Evolutionary conservation across 2,329 filamentous ascomycete species (phyloP), one percentile per base, ranked within the genome.

Genomic region (Exophiala xenobiotica): DNA sequence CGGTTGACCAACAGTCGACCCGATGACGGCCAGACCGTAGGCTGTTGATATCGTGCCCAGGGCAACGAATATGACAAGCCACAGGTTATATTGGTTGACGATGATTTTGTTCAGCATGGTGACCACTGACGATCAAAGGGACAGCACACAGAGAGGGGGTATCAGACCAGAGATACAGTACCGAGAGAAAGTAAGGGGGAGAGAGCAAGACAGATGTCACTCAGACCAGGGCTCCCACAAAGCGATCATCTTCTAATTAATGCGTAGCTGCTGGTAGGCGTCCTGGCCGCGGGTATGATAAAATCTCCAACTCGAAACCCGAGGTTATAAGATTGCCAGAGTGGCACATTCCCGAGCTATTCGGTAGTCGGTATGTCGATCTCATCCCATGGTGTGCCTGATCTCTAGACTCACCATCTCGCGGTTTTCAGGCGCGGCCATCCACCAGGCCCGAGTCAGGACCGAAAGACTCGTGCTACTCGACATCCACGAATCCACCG

Each of bases 1-100:
- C 4, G 73, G 71, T 50, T 76, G 72, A 1, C 74, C 74, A 31
- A 76, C 67, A 2, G 72, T 75, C 4, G 70, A 72, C 6, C 69
- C 67, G 33, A 76, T 74, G 42, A 68, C 61, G 16, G 65, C 64
- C 41, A 66, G 58, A n/a, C 63, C 54, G 53, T 68, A 69, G 18
- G 64, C 64, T 45, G 62, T 65, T 14, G 66, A 61, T 19, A 64
- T 68, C 12, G 65, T 64, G 27, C 68, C 67, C 18, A 68, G 50
- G 24, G 67, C 66, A 3, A 69, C 67, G 35, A 66, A 68, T 22
- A 64, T 53, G 12, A 68, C 65, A 24, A 70, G 59, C 50, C 60
- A 61, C 20, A 68, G 57, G 47, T 68, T 68, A 61, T 65, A 67
- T 8, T 59, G 44, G 42, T 68, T 67, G 42, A 57, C 52, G 19